Percentiles rank a stretch among this genome's conserved stretches.
phyloP scores from a whole-genome alignment of 129 eudicot genomes.

The Kitagawia praeruptora region DNA sequence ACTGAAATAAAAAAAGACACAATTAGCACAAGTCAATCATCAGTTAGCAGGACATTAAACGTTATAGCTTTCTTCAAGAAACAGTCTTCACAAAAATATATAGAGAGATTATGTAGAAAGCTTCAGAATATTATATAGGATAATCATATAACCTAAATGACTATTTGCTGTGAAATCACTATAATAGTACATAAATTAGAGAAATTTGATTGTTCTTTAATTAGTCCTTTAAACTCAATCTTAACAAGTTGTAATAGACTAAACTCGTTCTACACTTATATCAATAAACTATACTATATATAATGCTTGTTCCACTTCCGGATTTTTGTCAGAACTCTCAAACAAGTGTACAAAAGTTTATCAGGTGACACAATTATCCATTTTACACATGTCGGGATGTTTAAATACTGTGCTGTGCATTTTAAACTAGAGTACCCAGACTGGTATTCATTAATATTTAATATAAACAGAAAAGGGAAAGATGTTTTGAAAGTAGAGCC shows the following conservation, averaged over 20 bases:
- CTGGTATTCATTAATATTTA: too few relatives aligned
- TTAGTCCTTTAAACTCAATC: background rate
- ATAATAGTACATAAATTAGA: background rate
- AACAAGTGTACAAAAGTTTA: background rate
- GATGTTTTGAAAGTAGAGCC: too few relatives aligned
- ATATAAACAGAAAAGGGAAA: too few relatives aligned
- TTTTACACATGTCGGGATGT: background rate
- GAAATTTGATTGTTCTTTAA: background rate
- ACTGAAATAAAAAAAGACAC: constrained; percentile 19
- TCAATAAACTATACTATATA: background rate
- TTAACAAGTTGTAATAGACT: background rate
- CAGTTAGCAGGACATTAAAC: background rate
- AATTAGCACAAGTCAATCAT: background rate
- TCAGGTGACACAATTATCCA: background rate
- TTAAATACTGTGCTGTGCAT: too few relatives aligned
- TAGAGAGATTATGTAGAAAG: background rate
- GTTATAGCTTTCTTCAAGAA: background rate
- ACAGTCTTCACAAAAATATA: background rate
- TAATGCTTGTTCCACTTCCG: background rate
- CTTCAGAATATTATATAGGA: background rate
- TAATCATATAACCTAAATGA: background rate
- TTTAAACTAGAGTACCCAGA: too few relatives aligned
- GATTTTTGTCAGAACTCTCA: background rate
- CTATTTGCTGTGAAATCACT: background rate
- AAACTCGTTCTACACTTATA: background rate